phyloP scores from a whole-genome alignment of 768 basidiomycete genomes.

The Trametes cingulata region DNA sequence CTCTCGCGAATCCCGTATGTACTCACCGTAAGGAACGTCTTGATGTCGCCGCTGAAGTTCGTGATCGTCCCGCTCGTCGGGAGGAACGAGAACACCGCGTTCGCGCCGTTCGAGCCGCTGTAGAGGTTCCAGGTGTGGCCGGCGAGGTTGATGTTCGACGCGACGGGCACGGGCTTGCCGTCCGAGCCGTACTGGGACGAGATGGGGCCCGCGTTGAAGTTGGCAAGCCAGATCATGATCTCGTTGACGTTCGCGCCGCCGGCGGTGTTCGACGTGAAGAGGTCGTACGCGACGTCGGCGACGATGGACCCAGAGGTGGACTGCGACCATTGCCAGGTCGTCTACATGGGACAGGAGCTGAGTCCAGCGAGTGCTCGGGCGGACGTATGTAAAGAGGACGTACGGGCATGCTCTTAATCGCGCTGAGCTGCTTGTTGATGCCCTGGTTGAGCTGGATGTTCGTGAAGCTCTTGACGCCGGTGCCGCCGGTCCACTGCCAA shows the following conservation, averaged over 20 bases:
- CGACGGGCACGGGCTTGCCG: constrained; percentile 50
- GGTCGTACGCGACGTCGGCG: constrained; percentile 60
- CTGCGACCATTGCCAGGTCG: constrained; percentile 60
- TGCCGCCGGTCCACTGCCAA: constrained; percentile 56
- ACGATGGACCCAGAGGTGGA: constrained; percentile 42
- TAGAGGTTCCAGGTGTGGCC: constrained; percentile 60
- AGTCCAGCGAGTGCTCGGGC: background rate
- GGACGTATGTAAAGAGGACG: too few species aligned
- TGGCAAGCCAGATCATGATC: constrained; percentile 70
- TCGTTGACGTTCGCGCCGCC: constrained; percentile 48
- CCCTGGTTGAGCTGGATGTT: constrained; percentile 54
- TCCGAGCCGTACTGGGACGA: constrained; percentile 45
- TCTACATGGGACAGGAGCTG: constrained; percentile 24
- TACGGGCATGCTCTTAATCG: constrained; percentile 58
- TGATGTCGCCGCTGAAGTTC: constrained; percentile 56
- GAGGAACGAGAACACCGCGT: constrained; percentile 42
- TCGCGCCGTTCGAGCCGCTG: constrained; percentile 52
- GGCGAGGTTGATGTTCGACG: constrained; percentile 45
- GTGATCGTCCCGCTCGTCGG: constrained; percentile 43
- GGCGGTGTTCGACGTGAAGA: constrained; percentile 57
- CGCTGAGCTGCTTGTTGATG: constrained; percentile 53
- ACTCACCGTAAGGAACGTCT: constrained; percentile 50
- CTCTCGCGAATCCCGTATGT: background rate
- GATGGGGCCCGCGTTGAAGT: constrained; percentile 59
- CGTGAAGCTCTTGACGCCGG: constrained; percentile 60